Evolutionary conservation across 306 rosid species (phyloP), one percentile per base, ranked within the genome.

Genomic region (Vigna mungo): DNA sequence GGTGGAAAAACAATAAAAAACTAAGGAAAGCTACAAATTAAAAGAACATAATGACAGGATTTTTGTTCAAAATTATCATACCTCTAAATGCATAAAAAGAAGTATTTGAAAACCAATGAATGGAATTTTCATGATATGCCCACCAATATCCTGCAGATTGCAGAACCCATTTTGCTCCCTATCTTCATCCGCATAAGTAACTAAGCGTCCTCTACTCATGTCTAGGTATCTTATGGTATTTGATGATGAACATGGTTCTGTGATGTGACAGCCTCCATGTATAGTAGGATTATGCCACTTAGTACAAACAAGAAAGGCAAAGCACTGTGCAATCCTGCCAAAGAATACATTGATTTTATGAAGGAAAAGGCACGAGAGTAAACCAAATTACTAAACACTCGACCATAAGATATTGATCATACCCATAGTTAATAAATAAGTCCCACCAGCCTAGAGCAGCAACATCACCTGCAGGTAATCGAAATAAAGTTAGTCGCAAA

Each of bases 371-470:
- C 48, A 61, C 20, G 76, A 36, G n/a, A 66, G 49, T 30, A 47
- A 51, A 32, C 23, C 64, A 37, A 77, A 61, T 77, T 63, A 60
- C 46, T 30, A 56, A 62, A 44, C 60, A 78, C 73, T 61, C 37
- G 41, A 65, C 55, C 72, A 70, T 6, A 74, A 76, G 20, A 78
- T 41, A 30, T n/a, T 68, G 68, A 65, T 54, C 68, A 68, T 90
- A 94, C 97, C 97, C 88, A 7, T 71, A 94, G 89, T 89, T 94
- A 68, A 94, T 94, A 82, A 94, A 94, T 47, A 94, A 87, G 84
- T 94, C 97, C 98, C 98, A 94, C 98, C 98, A 94, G 80, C 93
- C 96, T 52, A 94, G 82, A 79, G 92, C 91, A 78, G 93, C 88
- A 76, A 89, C 91, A 86, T 90, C 94, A 71, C 98, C 98, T 94